Base-by-base conservation (phyloP, 306 rosid species). In the Gillenia trifoliata region DNA sequence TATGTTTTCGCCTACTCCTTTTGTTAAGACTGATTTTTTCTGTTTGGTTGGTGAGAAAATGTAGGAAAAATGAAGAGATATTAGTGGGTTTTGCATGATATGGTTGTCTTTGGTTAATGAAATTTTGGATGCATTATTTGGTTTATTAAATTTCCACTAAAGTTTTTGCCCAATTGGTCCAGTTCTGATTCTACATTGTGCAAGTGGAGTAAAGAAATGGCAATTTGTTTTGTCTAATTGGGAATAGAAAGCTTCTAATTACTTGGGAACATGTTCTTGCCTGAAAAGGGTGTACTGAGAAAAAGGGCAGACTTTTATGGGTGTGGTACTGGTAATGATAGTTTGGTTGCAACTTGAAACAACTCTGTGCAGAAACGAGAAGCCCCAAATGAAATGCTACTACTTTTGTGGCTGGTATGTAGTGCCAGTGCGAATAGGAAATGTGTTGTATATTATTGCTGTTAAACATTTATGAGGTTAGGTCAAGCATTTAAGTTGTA, bases 1-100 rank as follows among this genome's bases (percentile, higher is more conserved):
- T 91, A 28, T 68, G 92, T 60, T 64, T 67, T 34, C 56, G 15
- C 34, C 11, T 81, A 20, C 56, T 57, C 47, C 3, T 74, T 70
- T 40, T 45, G 31, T 62, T 45, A 3, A 3, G 36, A 4, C 33
- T 57, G 4, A 23, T 12, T 11, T 50, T 11, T 25, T 45, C 36
- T 8, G 28, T 19, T 56, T 63, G 57, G 28, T 29, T 74, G 8
- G 7, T 6, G 34, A 40, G 15, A 12, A 20, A 17, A 47, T 34
- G 22, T 2, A 36, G 22, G 30, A 45, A 23, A 36, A 69, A 11
- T 22, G 3, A n/a, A 30, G 29, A 61, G 22, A 3, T 59, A 30
- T 17, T 73, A 6, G 4, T 29, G 11, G 11, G 12, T 60, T 73
- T 28, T 47, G 31, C 8, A 12, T 11, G 31, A 25, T 66, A 0